Conservation (phyloP, 2,329 filamentous ascomycete genomes). For the Coniochaeta sp. region DNA sequence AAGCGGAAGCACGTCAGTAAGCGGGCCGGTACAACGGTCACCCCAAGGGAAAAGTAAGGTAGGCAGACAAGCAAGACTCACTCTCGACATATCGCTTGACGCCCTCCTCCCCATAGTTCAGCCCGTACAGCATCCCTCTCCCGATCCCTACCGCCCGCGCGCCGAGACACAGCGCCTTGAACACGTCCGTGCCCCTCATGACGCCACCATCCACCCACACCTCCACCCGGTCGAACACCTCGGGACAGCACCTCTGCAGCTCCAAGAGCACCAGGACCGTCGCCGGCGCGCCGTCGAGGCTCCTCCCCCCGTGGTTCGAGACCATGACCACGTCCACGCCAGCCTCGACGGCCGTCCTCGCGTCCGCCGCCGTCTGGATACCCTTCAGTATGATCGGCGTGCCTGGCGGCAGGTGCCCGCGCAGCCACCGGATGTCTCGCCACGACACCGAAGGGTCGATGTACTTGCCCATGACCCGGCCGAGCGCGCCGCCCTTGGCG, state of each 20-base stretch:
- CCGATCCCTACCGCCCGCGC: slow-evolving; percentile 58
- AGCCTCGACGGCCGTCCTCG: slow-evolving; percentile 47
- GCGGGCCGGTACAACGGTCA: background rate
- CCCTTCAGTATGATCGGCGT: slow-evolving; percentile 60
- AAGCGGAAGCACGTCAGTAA: background rate
- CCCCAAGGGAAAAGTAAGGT: no score
- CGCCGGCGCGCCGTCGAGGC: slow-evolving; percentile 41
- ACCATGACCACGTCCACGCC: slow-evolving; percentile 63
- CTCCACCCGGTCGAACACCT: slow-evolving; percentile 52
- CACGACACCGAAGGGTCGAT: slow-evolving; percentile 52
- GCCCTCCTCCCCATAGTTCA: slow-evolving; percentile 55
- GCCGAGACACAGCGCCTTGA: slow-evolving; percentile 60
- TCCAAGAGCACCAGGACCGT: slow-evolving; percentile 55
- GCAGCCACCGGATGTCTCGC: slow-evolving; percentile 60
- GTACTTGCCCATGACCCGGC: slow-evolving; percentile 47
- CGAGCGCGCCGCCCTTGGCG: slow-evolving; percentile 44
- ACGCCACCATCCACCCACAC: slow-evolving; percentile 60
- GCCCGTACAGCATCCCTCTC: slow-evolving; percentile 49
- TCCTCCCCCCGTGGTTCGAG: slow-evolving; percentile 63
- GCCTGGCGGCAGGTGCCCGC: slow-evolving; percentile 41
- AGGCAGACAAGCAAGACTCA: no score
- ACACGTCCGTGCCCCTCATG: slow-evolving; percentile 56
- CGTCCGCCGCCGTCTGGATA: slow-evolving; percentile 61
- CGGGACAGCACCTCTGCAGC: slow-evolving; percentile 52
- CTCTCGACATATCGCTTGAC: slow-evolving; percentile 44